These are phyloP conservation scores for Suillus subaureus DNA, from an alignment of 768 basidiomycete genomes.

Conservation along the genomic window DNA sequence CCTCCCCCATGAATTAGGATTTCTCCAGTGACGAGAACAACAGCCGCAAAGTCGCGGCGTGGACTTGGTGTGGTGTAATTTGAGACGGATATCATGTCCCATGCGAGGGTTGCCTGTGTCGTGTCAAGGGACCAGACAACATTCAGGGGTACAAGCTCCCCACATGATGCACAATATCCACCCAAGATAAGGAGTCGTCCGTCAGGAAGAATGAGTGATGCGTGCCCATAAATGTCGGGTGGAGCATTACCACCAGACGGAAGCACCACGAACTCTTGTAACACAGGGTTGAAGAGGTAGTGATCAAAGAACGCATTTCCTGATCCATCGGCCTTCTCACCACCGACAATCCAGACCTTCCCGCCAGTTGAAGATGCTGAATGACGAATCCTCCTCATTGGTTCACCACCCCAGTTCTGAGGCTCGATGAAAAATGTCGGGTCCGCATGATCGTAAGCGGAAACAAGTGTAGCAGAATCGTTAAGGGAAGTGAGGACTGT, in stretches of 20 bases:
- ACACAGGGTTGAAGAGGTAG: constrained; percentile 58
- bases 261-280: constrained; percentile 54
- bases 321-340: constrained; percentile 82
- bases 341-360: constrained; percentile 73
- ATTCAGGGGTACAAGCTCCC: constrained; percentile 53
- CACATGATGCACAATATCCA: constrained; percentile 57
- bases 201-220: constrained; percentile 66
- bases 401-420: constrained; percentile 62
- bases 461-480: constrained; percentile 67
- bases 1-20: constrained; percentile 82
- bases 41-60: constrained; percentile 66
- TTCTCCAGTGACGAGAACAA: constrained; percentile 49
- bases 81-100: constrained; percentile 49
- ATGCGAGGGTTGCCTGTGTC: constrained; percentile 44
- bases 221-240: constrained; percentile 72
- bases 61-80: constrained; percentile 49
- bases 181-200: constrained; percentile 76
- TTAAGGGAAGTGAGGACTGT: constrained; percentile 50
- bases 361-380: constrained; percentile 56
- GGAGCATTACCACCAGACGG: constrained; percentile 56
- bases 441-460: constrained; percentile 38
- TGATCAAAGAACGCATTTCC: constrained; percentile 60
- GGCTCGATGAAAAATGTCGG: constrained; percentile 53
- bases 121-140: constrained; percentile 69
- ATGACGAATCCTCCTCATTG: constrained; percentile 78